Conservation (phyloP, 2,329 filamentous ascomycete species). For the Verticillium albo-atrum region DNA sequence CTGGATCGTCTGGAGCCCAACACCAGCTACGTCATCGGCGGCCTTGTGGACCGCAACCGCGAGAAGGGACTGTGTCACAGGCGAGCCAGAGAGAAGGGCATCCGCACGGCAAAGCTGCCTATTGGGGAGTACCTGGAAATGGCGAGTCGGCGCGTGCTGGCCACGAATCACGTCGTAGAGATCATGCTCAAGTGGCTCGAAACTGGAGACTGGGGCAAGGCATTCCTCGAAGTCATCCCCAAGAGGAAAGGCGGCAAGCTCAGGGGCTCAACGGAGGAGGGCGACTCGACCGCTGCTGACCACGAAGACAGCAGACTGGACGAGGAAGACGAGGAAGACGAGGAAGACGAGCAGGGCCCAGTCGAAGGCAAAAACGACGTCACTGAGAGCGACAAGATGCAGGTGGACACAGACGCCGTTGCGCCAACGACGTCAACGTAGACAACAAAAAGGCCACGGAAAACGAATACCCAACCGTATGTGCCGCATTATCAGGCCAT, state of each 20-base stretch:
- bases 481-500: neutral
- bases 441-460: neutral
- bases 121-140: conserved; percentile 96
- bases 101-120: conserved; percentile 85
- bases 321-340: conserved; percentile 22
- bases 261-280: conserved; percentile 31
- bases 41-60: conserved; percentile 91
- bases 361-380: neutral
- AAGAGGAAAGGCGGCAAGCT: conserved; percentile 80
- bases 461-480: neutral
- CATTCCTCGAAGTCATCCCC: conserved; percentile 84
- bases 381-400: neutral
- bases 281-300: conserved; percentile 14
- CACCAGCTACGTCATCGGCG: conserved; percentile 89
- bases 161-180: conserved; percentile 94
- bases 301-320: conserved; percentile 17
- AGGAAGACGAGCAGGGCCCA: conserved; percentile 13
- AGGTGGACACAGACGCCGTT: neutral
- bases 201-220: conserved; percentile 82
- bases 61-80: conserved; percentile 94
- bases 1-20: conserved; percentile 80
- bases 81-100: conserved; percentile 66
- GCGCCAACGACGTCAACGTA: neutral
- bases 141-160: conserved; percentile 77
- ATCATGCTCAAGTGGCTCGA: conserved; percentile 96